Evolutionary conservation across 75 land plant genomes (phyloP).

Genomic region (Cunninghamia lanceolata): DNA sequence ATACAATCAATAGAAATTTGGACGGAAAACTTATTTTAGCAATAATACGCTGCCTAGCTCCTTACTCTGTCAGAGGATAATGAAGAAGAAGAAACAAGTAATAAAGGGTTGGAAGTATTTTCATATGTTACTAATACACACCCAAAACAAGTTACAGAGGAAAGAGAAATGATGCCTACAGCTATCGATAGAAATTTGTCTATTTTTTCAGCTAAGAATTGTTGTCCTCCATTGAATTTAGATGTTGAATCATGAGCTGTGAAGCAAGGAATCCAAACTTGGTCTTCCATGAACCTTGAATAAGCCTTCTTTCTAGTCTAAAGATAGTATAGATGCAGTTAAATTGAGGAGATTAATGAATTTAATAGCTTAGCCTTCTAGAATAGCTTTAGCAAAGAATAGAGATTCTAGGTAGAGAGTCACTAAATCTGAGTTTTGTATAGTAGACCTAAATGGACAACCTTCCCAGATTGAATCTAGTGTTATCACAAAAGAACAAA

Average conservation of each 20-base stretch:
- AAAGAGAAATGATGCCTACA: background rate
- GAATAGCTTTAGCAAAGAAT: constrained; percentile 18
- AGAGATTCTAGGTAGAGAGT: constrained; percentile 35
- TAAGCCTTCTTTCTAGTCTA: background rate
- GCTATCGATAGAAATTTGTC: background rate
- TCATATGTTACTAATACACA: constrained; percentile 15
- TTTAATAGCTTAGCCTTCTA: background rate
- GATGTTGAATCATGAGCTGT: background rate
- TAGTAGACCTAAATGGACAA: background rate
- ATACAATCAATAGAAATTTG: constrained; percentile 52
- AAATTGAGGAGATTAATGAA: background rate
- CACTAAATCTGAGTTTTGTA: constrained; percentile 7
- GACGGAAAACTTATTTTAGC: constrained; percentile 18
- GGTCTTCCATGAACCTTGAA: background rate
- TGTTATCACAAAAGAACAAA: constrained; percentile 2
- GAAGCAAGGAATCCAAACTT: background rate
- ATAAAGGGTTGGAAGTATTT: constrained; percentile 41
- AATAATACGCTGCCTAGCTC: constrained; percentile 46
- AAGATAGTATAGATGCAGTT: background rate
- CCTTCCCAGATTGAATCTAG: constrained; percentile 1
- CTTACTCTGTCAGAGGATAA: constrained; percentile 68
- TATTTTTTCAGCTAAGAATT: background rate
- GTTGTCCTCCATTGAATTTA: background rate
- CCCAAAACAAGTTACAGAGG: background rate
- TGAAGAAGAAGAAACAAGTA: constrained; percentile 37